Conservation (phyloP, 225 moss, liverwort and hornwort species). For the Bryoerythrophyllum caledonicum region DNA sequence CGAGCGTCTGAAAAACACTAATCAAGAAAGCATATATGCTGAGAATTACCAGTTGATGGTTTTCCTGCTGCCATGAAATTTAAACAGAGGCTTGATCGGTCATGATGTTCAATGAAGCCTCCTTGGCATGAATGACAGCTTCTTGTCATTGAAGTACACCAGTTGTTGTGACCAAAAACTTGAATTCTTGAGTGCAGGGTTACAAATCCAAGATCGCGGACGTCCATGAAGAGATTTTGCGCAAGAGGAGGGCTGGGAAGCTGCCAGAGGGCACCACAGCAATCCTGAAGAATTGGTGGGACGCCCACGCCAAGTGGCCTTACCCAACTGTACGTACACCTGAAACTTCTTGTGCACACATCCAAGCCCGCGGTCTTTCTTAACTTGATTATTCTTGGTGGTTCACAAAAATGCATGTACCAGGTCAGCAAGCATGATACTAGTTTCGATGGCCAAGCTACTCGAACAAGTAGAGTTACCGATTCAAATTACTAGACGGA, state of each 20-base stretch:
- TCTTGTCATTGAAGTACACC: too few relatives aligned
- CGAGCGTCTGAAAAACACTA: background rate
- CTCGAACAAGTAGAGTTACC: background rate
- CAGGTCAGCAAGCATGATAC: background rate
- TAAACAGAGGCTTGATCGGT: background rate
- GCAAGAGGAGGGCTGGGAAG: slow-evolving; percentile 87
- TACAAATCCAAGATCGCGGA: slow-evolving; percentile 78
- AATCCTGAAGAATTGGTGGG: slow-evolving; percentile 84
- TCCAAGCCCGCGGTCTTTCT: background rate
- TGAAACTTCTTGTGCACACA: slow-evolving; percentile 5
- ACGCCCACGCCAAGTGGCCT: slow-evolving; percentile 70
- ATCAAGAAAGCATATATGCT: background rate
- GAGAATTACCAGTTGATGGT: background rate
- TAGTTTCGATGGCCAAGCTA: background rate
- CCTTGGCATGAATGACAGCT: background rate
- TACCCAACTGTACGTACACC: slow-evolving; percentile 73
- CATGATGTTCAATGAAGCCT: background rate
- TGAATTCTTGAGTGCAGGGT: slow-evolving; percentile 40
- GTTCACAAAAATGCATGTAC: background rate
- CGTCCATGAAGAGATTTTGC: slow-evolving; percentile 83
- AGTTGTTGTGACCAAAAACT: background rate
- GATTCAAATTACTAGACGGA: background rate
- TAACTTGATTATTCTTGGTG: background rate
- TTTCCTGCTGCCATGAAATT: background rate
- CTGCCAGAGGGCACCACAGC: slow-evolving; percentile 85